These are phyloP conservation scores for Coemansia aciculifera DNA, from an alignment of 192 early-diverging fungal genomes.

Conservation along the genomic window DNA sequence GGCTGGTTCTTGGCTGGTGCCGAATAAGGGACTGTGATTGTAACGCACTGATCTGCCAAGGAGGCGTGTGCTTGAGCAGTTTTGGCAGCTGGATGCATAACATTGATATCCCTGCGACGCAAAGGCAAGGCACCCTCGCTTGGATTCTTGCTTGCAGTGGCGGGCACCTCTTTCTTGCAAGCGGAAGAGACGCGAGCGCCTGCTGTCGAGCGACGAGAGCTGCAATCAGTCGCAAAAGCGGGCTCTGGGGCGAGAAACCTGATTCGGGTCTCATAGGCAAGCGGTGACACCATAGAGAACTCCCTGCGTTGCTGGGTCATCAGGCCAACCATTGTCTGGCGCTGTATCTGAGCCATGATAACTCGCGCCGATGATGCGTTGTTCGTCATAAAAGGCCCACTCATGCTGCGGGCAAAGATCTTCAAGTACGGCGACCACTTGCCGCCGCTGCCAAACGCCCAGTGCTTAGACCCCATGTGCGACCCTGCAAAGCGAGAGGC, in stretches of 20 bases:
- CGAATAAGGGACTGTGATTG: conserved; percentile 32
- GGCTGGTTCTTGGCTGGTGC: neutral
- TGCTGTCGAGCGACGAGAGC: neutral
- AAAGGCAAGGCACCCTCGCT: neutral
- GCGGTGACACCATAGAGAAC: conserved; percentile 18
- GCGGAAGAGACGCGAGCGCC: neutral
- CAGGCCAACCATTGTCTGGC: conserved; percentile 27
- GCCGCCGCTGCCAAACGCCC: conserved; percentile 44
- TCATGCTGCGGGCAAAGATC: conserved; percentile 18
- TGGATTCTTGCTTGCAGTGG: too few species aligned
- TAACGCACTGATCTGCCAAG: conserved; percentile 31
- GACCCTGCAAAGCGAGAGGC: conserved; percentile 16
- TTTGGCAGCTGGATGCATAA: conserved; percentile 14
- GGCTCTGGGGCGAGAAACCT: conserved; percentile 1
- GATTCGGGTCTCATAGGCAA: conserved; percentile 10
- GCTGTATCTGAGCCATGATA: conserved; percentile 38
- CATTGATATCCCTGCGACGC: neutral
- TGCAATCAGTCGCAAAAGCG: neutral
- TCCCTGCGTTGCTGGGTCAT: conserved; percentile 42
- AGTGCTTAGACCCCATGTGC: neutral
- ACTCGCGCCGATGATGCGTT: conserved; percentile 19
- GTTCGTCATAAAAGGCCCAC: conserved; percentile 13
- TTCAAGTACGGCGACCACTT: conserved; percentile 43
- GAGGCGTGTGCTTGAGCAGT: conserved; percentile 20
- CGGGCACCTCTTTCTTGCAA: neutral